Conservation (phyloP, 2,329 filamentous ascomycete species). For the Chrysoporthe puriensis region DNA sequence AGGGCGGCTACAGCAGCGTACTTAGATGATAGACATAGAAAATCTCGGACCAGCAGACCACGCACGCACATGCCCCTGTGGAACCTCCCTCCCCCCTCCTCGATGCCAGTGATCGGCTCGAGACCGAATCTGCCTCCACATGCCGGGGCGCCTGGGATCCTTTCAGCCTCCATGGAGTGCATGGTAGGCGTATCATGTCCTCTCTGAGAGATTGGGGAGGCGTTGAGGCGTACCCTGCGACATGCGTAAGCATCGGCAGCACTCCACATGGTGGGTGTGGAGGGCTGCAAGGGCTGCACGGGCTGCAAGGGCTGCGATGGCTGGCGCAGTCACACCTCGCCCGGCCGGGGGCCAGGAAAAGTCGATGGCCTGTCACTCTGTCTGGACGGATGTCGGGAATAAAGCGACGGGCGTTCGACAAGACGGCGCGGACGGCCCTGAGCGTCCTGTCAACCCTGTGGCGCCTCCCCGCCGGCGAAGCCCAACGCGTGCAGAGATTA, state of each 20-base stretch:
- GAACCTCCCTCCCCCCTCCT: background rate
- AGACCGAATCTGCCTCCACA: background rate
- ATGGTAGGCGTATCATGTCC: background rate
- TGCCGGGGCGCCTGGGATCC: background rate
- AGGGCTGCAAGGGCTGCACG: background rate
- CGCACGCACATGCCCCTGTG: background rate
- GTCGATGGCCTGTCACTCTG: background rate
- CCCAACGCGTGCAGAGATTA: background rate
- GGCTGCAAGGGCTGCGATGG: background rate
- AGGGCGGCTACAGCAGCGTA: background rate
- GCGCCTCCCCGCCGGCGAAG: background rate
- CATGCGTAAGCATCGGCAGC: background rate
- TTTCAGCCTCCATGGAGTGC: background rate
- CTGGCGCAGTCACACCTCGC: background rate
- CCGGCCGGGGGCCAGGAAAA: background rate
- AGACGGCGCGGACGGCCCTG: too few relatives aligned
- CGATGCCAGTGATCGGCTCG: background rate
- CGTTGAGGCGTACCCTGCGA: background rate
- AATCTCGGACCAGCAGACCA: background rate
- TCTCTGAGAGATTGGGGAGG: background rate
- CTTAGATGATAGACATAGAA: background rate
- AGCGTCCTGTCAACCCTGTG: background rate
- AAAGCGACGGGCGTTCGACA: background rate
- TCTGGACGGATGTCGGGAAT: background rate
- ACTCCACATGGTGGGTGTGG: background rate